phyloP scores from a whole-genome alignment of 1,284 basidiomycete genomes.

The Austroboletus sp. region DNA sequence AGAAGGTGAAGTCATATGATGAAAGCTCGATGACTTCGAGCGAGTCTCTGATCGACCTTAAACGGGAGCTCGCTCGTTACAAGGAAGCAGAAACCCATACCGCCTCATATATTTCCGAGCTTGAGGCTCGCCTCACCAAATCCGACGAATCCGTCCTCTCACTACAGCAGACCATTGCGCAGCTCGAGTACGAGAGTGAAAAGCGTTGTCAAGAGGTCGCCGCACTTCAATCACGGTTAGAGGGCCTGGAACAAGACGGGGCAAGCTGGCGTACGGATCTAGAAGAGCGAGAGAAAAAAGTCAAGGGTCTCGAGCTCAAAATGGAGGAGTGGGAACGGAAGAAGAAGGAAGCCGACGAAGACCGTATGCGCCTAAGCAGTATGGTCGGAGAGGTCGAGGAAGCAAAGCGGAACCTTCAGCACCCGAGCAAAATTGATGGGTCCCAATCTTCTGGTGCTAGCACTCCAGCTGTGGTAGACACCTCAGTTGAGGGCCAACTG shows the following conservation, averaged over 20 bases:
- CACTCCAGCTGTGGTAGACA: constrained; percentile 31
- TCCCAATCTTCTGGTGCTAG: constrained; percentile 26
- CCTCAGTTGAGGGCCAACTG: constrained; percentile 50
- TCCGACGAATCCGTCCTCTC: constrained; percentile 70
- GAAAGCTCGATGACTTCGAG: constrained; percentile 71
- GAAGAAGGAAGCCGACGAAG: constrained; percentile 58
- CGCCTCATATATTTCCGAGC: constrained; percentile 78
- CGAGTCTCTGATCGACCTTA: constrained; percentile 74
- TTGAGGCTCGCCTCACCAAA: constrained; percentile 76
- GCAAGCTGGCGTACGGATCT: constrained; percentile 74
- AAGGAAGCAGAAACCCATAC: constrained; percentile 72
- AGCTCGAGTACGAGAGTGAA: constrained; percentile 71
- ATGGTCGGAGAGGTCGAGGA: constrained; percentile 65
- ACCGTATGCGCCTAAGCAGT: constrained; percentile 55
- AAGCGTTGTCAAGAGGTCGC: constrained; percentile 62
- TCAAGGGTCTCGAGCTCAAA: constrained; percentile 69
- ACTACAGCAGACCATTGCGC: constrained; percentile 67
- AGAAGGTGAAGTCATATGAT: constrained; percentile 77
- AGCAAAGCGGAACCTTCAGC: constrained; percentile 60
- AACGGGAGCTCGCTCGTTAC: constrained; percentile 73
- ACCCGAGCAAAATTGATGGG: constrained; percentile 27
- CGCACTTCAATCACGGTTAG: constrained; percentile 66
- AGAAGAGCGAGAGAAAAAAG: constrained; percentile 69
- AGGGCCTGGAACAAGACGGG: constrained; percentile 62
- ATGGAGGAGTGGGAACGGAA: constrained; percentile 70